Evolutionary conservation across 148 eudicot species (phyloP), one percentile per base, ranked within the genome.

Genomic region (Camellia lanceoleosa): DNA sequence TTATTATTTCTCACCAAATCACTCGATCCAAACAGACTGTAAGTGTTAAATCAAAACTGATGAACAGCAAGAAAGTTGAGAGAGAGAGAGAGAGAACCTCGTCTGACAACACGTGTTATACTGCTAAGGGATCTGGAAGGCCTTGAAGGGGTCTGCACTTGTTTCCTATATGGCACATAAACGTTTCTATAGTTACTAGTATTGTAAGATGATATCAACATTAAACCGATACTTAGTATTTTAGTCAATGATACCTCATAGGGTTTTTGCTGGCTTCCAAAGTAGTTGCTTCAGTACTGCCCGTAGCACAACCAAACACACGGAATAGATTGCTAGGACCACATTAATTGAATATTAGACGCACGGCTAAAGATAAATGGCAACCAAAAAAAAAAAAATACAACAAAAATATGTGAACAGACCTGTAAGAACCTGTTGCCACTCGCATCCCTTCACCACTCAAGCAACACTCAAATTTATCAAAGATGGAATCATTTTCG

Each of bases 241-340:
- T 7, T 49, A 65, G 58, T 20, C 7, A 54, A 77, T 41, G 23
- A 62, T 91, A 96, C 99, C 99, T 94, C 93, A 88, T 96, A 18
- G 99, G 99, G 69, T 96, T 96, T 86, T 91, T 96, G 90, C 98
- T 92, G 72, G 99, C 99, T 86, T 96, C 99, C 84, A 94, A 86
- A 69, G 97, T 94, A 75, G 95, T 88, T 79, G 94, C 92, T 81
- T 96, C 99, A 55, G 98, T 82, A 83, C 98, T 92, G 59, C 93
- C 93, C 79, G 91, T 78, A 73, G 86, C 85, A 83, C 91, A 86
- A 65, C 99, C 97, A 85, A 96, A 96, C 82, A 96, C 98, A 19
- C 99, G 99, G 81, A 96, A 96, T 55, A 94, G 90, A 84, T 96
- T 96, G 97, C 99, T 96, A 94, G 43, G 76, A 80, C 78, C 49